Evolutionary conservation across 192 early-diverging fungal genomes (phyloP), one percentile per base, ranked within the genome.

Genomic region (Paraglomus occultum): DNA sequence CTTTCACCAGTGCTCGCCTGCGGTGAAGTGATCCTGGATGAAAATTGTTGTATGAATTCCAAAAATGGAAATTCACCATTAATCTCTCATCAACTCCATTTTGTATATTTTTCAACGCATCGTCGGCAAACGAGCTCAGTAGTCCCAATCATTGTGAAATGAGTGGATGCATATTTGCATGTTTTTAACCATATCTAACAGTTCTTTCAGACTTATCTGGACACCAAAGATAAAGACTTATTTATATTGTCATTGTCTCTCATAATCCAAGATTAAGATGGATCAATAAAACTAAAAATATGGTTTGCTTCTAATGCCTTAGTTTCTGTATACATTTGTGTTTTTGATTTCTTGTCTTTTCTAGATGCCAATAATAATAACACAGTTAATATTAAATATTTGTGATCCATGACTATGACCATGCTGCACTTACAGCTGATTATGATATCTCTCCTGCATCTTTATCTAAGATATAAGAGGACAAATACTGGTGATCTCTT

Each of bases 141-240:
- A n/a, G n/a, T n/a, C n/a, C n/a, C n/a, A n/a, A n/a, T n/a, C n/a
- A n/a, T n/a, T n/a, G 11, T 51, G 15, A 15, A 1, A 62, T 48
- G 0, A 45, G 9, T 46, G 44, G 46, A 10, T 63, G 61, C 18
- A 45, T 46, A 2, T 12, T 65, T 40, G 48, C 48, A 65, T 65
- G n/a, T 52, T 23, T 51, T 65, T 65, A n/a, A 65, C 8, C 6
- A 50, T 65, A n/a, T 42, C 39, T 51, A 65, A 2, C 49, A 65
- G 1, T 52, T 65, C 39, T 17, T 51, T 65, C 0, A 5, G 8
- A 39, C 1, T 65, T 38, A 11, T 65, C 38, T 50, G 47, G 14
- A n/a, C 38, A 65, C 40, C 50, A 5, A 18, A 3, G 31, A 31
- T n/a, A n/a, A n/a, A n/a, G n/a, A n/a, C n/a, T 3, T 31, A 31